Percentiles rank a stretch among this genome's conserved stretches.
These are phyloP conservation scores for Biancaea sappan DNA, from an alignment of 306 rosid species.

Conservation along the genomic window DNA sequence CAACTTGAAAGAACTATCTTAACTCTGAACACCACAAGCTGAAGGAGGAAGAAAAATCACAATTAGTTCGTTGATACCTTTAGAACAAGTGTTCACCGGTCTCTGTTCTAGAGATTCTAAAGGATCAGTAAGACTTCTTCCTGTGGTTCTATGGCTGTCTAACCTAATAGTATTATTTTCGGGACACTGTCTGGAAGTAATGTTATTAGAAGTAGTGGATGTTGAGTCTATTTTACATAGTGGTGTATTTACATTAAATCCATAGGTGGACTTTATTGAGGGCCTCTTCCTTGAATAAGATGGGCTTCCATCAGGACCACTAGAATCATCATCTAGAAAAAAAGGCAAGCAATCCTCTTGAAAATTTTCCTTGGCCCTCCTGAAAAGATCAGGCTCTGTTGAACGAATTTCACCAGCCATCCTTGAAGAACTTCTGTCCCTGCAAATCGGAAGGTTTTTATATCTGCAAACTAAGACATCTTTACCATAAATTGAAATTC, in stretches of 20 bases:
- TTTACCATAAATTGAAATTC: constrained; percentile 26
- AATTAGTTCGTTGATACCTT: constrained; percentile 49
- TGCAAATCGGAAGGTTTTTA: constrained; percentile 40
- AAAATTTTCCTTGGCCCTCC: constrained; percentile 60
- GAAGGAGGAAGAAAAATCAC: constrained; percentile 28
- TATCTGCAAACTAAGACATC: constrained; percentile 23
- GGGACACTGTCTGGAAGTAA: constrained; percentile 50
- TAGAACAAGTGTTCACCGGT: constrained; percentile 46
- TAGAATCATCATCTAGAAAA: constrained; percentile 77
- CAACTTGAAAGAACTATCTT: constrained; percentile 22
- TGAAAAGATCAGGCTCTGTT: constrained; percentile 50
- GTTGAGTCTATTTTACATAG: constrained; percentile 53
- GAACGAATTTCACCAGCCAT: constrained; percentile 53
- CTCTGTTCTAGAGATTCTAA: constrained; percentile 48
- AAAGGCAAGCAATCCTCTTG: constrained; percentile 94
- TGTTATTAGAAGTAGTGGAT: constrained; percentile 44
- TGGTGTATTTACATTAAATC: constrained; percentile 68
- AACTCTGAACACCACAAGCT: constrained; percentile 29
- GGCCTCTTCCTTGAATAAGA: constrained; percentile 60
- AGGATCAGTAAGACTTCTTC: constrained; percentile 49
- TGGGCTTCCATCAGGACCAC: constrained; percentile 83
- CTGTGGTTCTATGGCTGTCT: constrained; percentile 53
- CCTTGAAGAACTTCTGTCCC: constrained; percentile 62
- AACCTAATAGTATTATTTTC: constrained; percentile 48
- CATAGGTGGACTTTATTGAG: constrained; percentile 76